A percentile compares a stretch with the other conserved stretches of the same genome.
Evolutionary conservation across 2,329 filamentous ascomycete species (phyloP).

Genomic region (Hymenoscyphus scutula): DNA sequence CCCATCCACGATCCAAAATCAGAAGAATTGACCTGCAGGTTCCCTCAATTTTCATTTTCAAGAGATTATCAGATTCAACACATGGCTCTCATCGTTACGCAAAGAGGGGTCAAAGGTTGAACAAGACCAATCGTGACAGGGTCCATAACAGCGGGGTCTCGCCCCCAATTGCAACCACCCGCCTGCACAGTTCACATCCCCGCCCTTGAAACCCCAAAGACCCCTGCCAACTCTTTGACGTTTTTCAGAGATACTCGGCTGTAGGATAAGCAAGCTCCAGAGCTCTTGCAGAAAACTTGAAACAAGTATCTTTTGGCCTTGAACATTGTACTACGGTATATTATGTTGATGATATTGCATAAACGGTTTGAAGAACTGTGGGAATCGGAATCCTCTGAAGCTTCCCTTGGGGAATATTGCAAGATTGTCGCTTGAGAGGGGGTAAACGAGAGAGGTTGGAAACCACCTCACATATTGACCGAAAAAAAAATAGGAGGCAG

Average conservation of each 20-base stretch:
- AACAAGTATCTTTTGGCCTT: background rate
- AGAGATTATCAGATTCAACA: background rate
- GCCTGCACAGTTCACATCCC: background rate
- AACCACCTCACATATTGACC: background rate
- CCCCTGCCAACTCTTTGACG: slow-evolving; percentile 6
- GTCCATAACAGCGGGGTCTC: background rate
- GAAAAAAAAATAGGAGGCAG: background rate
- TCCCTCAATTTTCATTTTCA: background rate
- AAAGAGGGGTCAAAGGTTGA: background rate
- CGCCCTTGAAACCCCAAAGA: background rate
- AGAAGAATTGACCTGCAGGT: no score
- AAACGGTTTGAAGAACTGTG: no score
- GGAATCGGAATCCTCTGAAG: background rate
- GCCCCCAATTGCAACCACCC: background rate
- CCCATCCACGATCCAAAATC: no score
- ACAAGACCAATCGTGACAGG: background rate
- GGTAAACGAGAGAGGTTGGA: background rate
- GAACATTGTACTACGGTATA: background rate
- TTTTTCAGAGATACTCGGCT: slow-evolving; percentile 3
- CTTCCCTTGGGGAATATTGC: background rate
- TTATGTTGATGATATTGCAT: background rate
- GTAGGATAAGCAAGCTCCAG: background rate
- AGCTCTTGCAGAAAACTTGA: slow-evolving; percentile 1
- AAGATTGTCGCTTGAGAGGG: background rate
- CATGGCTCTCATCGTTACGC: background rate